Percentiles rank a stretch among this genome's conserved stretches.
Conservation (phyloP, 176 grass and related monocot species). For the Musa schizocarpa region DNA sequence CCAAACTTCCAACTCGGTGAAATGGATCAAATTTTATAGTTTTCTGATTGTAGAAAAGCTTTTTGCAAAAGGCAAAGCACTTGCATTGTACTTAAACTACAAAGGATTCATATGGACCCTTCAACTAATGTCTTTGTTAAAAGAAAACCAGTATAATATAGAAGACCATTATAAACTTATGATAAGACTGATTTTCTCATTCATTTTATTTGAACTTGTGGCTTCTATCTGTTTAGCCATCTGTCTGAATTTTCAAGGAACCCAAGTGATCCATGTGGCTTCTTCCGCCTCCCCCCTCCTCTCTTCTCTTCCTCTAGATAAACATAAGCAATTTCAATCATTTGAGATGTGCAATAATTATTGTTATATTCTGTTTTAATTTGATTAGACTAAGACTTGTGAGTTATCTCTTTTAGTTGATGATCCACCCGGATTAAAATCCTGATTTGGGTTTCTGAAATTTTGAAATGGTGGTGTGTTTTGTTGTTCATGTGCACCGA, state of each 20-base stretch:
- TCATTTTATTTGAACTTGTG: neutral
- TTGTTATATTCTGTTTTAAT: neutral
- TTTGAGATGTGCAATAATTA: neutral
- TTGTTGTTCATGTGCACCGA: no score
- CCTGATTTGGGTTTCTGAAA: no score
- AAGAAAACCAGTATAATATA: neutral
- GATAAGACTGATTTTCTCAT: neutral
- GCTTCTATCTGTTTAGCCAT: neutral
- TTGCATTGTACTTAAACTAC: neutral
- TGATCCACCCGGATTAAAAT: no score
- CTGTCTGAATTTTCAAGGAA: neutral
- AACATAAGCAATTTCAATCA: neutral
- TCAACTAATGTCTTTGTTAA: neutral
- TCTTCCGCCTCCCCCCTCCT: neutral
- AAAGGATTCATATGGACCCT: neutral
- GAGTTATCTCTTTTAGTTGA: no score
- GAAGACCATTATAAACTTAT: neutral
- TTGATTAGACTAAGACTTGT: no score
- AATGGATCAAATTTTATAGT: neutral
- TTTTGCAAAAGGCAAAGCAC: neutral
- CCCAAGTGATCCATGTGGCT: neutral
- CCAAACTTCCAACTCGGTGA: neutral
- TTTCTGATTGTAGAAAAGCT: neutral
- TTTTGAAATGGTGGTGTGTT: no score
- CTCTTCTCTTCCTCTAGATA: neutral